Conservation (phyloP, 306 rosid genomes). For the Malus domestica region DNA sequence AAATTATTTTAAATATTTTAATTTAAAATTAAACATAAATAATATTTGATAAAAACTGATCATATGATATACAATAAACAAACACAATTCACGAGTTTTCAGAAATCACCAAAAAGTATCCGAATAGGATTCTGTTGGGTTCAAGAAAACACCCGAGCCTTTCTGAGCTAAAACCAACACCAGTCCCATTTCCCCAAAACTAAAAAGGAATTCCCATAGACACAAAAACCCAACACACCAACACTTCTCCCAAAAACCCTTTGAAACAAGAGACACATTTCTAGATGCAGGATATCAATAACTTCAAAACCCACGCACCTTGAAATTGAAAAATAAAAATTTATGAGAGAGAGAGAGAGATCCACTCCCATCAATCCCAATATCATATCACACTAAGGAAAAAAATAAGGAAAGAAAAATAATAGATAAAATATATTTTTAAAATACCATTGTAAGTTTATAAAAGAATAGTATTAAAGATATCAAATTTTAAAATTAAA, state of each 20-base stretch:
- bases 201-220: conserved; percentile 25
- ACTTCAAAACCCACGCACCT: conserved; percentile 31
- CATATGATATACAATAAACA: rapidly evolving
- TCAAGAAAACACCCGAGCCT: conserved; percentile 18
- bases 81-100: too few species aligned
- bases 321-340: conserved; percentile 27
- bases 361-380: conserved; percentile 33
- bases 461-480: too few species aligned
- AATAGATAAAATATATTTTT: not conserved
- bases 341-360: not conserved
- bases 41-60: too few species aligned
- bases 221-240: conserved; percentile 14
- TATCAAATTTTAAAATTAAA: too few species aligned
- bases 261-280: conserved; percentile 34
- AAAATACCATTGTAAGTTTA: too few species aligned
- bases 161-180: conserved; percentile 25
- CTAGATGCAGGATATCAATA: conserved; percentile 12
- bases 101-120: too few species aligned
- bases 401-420: not conserved
- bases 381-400: not conserved
- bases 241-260: conserved; percentile 25
- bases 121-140: too few species aligned
- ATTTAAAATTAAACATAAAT: too few species aligned
- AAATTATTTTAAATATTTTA: too few species aligned
- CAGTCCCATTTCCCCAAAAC: conserved; percentile 31